Base-by-base conservation (phyloP, 768 basidiomycete genomes). In the Tricholoma sp. region DNA sequence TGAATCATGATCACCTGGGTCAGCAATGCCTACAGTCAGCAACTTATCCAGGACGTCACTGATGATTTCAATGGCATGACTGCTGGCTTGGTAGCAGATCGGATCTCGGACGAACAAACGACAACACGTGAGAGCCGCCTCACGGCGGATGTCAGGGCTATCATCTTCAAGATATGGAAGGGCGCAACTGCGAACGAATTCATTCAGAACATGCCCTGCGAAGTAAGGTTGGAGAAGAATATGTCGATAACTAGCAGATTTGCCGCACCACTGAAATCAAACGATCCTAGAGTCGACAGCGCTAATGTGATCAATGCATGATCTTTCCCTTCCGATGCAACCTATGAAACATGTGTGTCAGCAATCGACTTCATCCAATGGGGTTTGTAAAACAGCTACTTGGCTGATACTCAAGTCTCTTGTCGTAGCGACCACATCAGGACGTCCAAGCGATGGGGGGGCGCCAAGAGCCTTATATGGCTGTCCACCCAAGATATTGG, bases 31-130 rank as follows among this genome's bases (percentile, higher is more conserved):
- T 29, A 98, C 92, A 1, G 92, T 95, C 55, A 98, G 72, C 11
- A 99, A 79, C 71, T 98, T 98, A 70, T 97, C 94, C 43, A 98
- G 79, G 16, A 98, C 95, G 61, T 98, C 96, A 70, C 92, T 93
- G 66, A 99, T 95, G 57, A 98, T 87, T 66, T 98, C 93, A 55
- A 97, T 96, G 7, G 95, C 90, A 71, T 98, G 91, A 63, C 87
- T 94, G 75, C 93, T 96, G 9, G 94, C 88, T 72, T 98, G 95
- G 63, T 91, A 92, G 69, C 92, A 94, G 52, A 98, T 97, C 0
- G 95, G 94, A 72, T 99, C 97, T 56, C 87, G 85, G 58, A 94
- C 86, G 67, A 98, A 96, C 11, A 98, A 80, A 47, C 83, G 83
- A 65, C 94, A 97, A 67, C 94, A 98, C 0, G 95, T 94, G 46